Evolutionary conservation across 106 monocot species (phyloP).

Genomic region (Acorus calamus): DNA sequence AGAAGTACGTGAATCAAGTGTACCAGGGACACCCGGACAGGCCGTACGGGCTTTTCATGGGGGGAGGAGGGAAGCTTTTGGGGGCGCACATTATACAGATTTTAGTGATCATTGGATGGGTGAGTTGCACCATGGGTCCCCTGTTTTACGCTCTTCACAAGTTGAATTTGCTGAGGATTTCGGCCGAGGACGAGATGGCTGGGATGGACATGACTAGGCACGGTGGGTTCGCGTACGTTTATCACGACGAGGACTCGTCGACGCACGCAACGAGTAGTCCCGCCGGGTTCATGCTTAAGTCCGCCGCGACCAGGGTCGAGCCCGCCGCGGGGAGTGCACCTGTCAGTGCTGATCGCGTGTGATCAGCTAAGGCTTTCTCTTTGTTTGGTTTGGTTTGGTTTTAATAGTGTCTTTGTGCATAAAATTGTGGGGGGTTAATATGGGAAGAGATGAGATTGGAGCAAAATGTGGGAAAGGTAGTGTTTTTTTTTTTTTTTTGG

Average conservation of each 20-base stretch:
- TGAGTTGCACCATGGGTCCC: constrained; percentile 14
- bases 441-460: too few species aligned
- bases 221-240: constrained; percentile 19
- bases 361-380: too few species aligned
- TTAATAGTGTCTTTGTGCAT: too few species aligned
- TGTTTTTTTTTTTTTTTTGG: too few species aligned
- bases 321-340: not conserved
- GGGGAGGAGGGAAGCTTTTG: constrained; percentile 14
- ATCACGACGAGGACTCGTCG: constrained; percentile 7
- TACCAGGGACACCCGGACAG: constrained; percentile 1
- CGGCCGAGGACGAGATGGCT: constrained; percentile 13
- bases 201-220: constrained; percentile 19
- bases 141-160: constrained; percentile 6
- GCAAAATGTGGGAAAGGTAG: too few species aligned
- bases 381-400: too few species aligned
- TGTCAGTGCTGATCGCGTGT: too few species aligned
- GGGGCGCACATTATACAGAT: constrained; percentile 19
- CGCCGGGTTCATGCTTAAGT: constrained; percentile 4
- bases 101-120: constrained; percentile 16
- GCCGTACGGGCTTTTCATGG: constrained; percentile 17
- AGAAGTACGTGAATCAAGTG: constrained; percentile 13
- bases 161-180: constrained; percentile 13
- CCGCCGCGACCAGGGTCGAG: not conserved
- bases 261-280: not conserved
- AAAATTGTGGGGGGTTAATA: too few species aligned